phyloP scores from a whole-genome alignment of 495 filamentous ascomycete genomes.

The Penicillium tannophilum region DNA sequence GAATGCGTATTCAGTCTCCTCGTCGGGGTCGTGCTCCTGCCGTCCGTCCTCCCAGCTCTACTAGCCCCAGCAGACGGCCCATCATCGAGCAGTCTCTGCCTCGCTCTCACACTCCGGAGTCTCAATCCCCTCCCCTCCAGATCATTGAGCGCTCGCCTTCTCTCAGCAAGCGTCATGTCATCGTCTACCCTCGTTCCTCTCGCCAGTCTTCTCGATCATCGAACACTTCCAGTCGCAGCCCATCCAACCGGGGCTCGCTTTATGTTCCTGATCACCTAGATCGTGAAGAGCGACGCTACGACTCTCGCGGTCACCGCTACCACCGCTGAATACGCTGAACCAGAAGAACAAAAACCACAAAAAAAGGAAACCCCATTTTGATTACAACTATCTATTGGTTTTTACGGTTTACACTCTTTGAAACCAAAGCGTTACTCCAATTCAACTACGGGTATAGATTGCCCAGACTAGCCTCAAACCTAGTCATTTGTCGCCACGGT shows the following conservation, averaged over 20 bases:
- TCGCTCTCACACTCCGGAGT: conserved; percentile 20
- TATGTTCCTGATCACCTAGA: conserved; percentile 43
- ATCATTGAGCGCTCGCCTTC: conserved; percentile 42
- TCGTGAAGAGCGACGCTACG: conserved; percentile 38
- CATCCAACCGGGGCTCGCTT: conserved; percentile 46
- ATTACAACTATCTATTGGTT: not conserved
- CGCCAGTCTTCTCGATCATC: conserved; percentile 23
- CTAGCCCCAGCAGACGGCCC: conserved; percentile 11
- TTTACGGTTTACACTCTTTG: conserved; percentile 6
- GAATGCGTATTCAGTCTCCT: conserved; percentile 36
- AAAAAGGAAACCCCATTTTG: not conserved
- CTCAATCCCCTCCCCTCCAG: conserved; percentile 20
- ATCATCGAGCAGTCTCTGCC: conserved; percentile 20
- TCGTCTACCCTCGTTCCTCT: conserved; percentile 34
- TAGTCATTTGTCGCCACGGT: not conserved
- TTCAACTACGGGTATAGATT: conserved; percentile 19
- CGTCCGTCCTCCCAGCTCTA: conserved; percentile 7
- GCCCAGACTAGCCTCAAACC: conserved; percentile 7
- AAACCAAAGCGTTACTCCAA: conserved; percentile 17
- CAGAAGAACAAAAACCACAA: conserved; percentile 23
- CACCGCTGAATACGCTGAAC: conserved; percentile 27
- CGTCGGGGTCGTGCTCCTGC: conserved; percentile 23
- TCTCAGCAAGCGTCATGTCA: conserved; percentile 31
- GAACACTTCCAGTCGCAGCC: conserved; percentile 32
- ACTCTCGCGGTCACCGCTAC: conserved; percentile 33